phyloP scores from a whole-genome alignment of 495 filamentous ascomycete genomes.

The Lepraria neglecta region DNA sequence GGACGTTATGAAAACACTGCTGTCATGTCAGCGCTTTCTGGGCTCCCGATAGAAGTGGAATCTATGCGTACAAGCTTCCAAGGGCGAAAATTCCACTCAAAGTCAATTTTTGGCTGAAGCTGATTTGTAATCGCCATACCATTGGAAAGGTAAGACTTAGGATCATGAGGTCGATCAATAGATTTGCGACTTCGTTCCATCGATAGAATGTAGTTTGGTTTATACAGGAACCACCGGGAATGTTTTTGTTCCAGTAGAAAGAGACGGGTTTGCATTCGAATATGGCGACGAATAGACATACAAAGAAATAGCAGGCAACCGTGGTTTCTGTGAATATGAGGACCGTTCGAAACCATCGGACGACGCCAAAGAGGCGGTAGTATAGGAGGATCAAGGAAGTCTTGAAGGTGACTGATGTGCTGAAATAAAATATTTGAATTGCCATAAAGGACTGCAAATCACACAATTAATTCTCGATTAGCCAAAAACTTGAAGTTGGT shows the following conservation, averaged over 20 bases:
- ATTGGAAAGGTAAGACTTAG: conserved; percentile 39
- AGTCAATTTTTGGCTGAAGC: conserved; percentile 42
- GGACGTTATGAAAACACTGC: conserved; percentile 41
- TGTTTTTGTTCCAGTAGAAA: conserved; percentile 39
- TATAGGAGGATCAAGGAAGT: conserved; percentile 45
- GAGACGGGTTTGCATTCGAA: conserved; percentile 40
- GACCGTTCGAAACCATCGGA: conserved; percentile 34
- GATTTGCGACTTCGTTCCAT: conserved; percentile 42
- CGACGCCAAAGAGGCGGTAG: conserved; percentile 40
- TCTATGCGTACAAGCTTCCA: conserved; percentile 39
- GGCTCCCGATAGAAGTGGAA: conserved; percentile 11
- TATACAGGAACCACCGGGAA: conserved; percentile 35
- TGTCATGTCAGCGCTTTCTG: not conserved
- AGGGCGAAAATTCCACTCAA: conserved; percentile 44
- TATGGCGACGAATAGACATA: conserved; percentile 38
- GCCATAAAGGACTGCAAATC: conserved; percentile 38
- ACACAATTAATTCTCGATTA: not conserved
- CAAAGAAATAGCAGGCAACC: conserved; percentile 35
- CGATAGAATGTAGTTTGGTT: conserved; percentile 37
- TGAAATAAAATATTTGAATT: conserved; percentile 43
- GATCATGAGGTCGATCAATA: conserved; percentile 42
- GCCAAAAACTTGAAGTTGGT: not conserved
- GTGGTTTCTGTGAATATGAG: conserved; percentile 34
- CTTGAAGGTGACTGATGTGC: conserved; percentile 40
- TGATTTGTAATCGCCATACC: conserved; percentile 41